Conservation (phyloP, 2,329 filamentous ascomycete species). For the Cladophialophora bantiana region DNA sequence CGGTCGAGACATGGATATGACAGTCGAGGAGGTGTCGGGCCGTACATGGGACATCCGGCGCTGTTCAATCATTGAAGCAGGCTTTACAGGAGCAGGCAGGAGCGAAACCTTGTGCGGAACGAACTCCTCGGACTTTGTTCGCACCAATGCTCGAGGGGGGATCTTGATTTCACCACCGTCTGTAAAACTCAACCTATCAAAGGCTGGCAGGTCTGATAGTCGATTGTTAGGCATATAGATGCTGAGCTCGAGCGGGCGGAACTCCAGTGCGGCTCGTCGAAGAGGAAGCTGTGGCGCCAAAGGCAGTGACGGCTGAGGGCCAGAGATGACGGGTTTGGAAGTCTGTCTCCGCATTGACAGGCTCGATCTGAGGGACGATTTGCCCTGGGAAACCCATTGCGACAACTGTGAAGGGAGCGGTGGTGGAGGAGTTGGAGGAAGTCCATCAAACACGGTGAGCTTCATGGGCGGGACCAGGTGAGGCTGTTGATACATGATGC, state of each 20-base stretch:
- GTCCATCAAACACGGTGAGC: slow-evolving; percentile 51
- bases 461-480: slow-evolving; percentile 56
- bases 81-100: slow-evolving; percentile 31
- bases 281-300: slow-evolving; percentile 31
- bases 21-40: slow-evolving; percentile 31
- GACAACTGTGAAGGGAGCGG: slow-evolving; percentile 44
- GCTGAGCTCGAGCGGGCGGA: slow-evolving; percentile 55
- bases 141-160: slow-evolving; percentile 46
- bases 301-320: slow-evolving; percentile 42
- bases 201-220: slow-evolving; percentile 54
- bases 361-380: slow-evolving; percentile 52
- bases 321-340: slow-evolving; percentile 49
- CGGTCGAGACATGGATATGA: slow-evolving; percentile 36
- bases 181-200: slow-evolving; percentile 49
- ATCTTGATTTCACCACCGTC: slow-evolving; percentile 42
- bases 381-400: slow-evolving; percentile 50
- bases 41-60: slow-evolving; percentile 28
- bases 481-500: slow-evolving; percentile 54
- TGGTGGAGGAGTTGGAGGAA: slow-evolving; percentile 46
- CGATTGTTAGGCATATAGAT: slow-evolving; percentile 54
- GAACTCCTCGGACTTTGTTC: slow-evolving; percentile 39
- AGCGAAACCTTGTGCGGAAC: slow-evolving; percentile 29
- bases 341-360: slow-evolving; percentile 48
- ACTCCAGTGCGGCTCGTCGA: slow-evolving; percentile 40
- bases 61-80: slow-evolving; percentile 39